Conservation (phyloP, 768 basidiomycete species). For the Leucocoprinus leucothites region DNA sequence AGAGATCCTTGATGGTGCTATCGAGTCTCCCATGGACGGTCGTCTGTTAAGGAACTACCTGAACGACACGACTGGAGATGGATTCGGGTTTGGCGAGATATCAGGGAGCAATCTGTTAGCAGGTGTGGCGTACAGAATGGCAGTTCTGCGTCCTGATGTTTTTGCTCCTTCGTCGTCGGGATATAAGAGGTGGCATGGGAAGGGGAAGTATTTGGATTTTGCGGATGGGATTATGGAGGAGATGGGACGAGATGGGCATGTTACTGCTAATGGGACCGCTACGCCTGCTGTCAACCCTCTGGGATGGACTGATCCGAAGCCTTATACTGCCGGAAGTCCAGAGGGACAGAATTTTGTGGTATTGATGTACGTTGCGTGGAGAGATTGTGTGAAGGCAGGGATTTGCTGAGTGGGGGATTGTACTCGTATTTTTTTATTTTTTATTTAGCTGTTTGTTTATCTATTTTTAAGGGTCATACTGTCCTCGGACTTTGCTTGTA, state of each 20-base stretch:
- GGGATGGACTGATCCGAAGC: constrained; percentile 31
- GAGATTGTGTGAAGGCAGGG: constrained; percentile 32
- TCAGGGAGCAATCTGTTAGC: constrained; percentile 41
- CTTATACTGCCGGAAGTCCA: constrained; percentile 34
- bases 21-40: constrained; percentile 25
- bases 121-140: constrained; percentile 37
- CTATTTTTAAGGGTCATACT: not conserved
- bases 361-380: constrained; percentile 39
- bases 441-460: not conserved
- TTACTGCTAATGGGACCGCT: constrained; percentile 27
- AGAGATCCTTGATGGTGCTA: constrained; percentile 44
- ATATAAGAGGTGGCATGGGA: constrained; percentile 4
- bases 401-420: constrained; percentile 13
- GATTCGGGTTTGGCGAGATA: constrained; percentile 40
- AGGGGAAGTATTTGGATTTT: constrained; percentile 28
- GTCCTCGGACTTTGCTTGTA: no score
- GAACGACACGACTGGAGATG: constrained; percentile 22
- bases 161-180: constrained; percentile 17
- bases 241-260: constrained; percentile 22
- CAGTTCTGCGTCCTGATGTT: constrained; percentile 27
- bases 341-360: constrained; percentile 40
- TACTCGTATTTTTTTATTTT: not conserved
- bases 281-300: constrained; percentile 38
- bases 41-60: constrained; percentile 42
- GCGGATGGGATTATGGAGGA: constrained; percentile 29